Base-by-base conservation (phyloP, 441 rosid genomes). In the Gossypium laxum region DNA sequence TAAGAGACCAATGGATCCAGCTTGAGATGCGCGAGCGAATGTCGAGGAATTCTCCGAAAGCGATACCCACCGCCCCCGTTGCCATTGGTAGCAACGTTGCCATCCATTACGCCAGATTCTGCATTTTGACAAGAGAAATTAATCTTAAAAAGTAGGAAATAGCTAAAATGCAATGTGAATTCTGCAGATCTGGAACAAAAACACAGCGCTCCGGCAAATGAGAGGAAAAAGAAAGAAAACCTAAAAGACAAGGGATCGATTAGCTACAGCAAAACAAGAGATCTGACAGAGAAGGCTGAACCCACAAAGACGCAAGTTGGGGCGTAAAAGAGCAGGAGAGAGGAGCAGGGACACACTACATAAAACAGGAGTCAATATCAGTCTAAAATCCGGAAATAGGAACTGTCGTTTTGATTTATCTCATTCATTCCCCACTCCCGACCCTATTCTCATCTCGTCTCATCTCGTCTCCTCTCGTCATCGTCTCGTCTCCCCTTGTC, bases 1-100 rank as follows among this genome's bases (percentile, higher is more conserved):
- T 28, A 19, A 64, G 82, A 81, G 54, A 91, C 98, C 91, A 90
- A 60, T 6, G 92, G 92, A 69, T 94, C 97, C 82, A 89, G 77
- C 83, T 84, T 94, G 51, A 87, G 86, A 75, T 85, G 92, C 80
- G 89, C 81, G 62, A 78, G 72, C 2, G 87, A 81, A 50, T 88
- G 97, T 2, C 92, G 92, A 65, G 89, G 82, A 64, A 90, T 78
- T 79, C 86, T 86, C 55, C 95, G 88, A 73, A 94, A 94, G 52
- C 98, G 98, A 61, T 89, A 85, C 17, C 83, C 85, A 2, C 82
- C 87, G 22, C 84, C 82, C 11, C 80, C 88, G 67, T 77, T 80
- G 71, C 72, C 74, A 75, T 76, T 69, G 64, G 43, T 72, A 56
- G 47, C 41, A 50, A 43, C 56, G 58, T 54, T 50, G 38, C 6